Evolutionary conservation across 116 monocot species (phyloP).

Genomic region (Iris pallida): DNA sequence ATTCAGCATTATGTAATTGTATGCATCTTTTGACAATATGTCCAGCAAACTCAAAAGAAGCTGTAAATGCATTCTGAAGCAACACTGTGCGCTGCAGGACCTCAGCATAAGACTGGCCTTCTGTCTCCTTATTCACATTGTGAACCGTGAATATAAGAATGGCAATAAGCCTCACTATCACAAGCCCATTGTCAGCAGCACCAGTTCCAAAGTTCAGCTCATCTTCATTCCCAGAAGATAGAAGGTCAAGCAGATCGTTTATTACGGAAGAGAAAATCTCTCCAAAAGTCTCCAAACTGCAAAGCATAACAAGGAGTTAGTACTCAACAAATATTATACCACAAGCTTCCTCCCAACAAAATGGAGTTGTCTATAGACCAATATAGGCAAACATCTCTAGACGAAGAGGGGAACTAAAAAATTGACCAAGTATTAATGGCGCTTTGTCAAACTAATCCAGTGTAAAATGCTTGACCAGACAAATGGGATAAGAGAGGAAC

Average conservation of each 20-base stretch:
- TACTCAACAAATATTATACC: background rate
- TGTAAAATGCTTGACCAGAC: too few species aligned
- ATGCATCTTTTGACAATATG: slow-evolving; percentile 57
- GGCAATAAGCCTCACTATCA: slow-evolving; percentile 54
- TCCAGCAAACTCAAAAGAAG: slow-evolving; percentile 74
- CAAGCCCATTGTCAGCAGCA: slow-evolving; percentile 53
- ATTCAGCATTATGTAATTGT: slow-evolving; percentile 57
- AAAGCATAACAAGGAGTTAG: background rate
- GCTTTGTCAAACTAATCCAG: too few species aligned
- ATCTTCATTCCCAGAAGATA: slow-evolving; percentile 72
- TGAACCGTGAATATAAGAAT: slow-evolving; percentile 84
- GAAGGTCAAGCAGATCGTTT: slow-evolving; percentile 51
- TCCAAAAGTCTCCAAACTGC: slow-evolving; percentile 91
- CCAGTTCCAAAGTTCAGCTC: slow-evolving; percentile 57
- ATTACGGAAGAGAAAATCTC: slow-evolving; percentile 48
- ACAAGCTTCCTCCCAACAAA: too few species aligned
- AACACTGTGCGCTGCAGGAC: slow-evolving; percentile 76
- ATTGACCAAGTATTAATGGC: too few species aligned
- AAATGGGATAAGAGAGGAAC: too few species aligned
- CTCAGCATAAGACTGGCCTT: slow-evolving; percentile 81
- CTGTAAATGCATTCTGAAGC: slow-evolving; percentile 78
- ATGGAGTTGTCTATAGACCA: too few species aligned
- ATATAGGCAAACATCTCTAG: too few species aligned
- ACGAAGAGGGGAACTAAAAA: too few species aligned
- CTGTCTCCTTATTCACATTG: slow-evolving; percentile 71